Evolutionary conservation across 371 early-diverging fungal species (phyloP), one percentile per base, ranked within the genome.

Genomic region (Basidiobolus meristosporus): DNA sequence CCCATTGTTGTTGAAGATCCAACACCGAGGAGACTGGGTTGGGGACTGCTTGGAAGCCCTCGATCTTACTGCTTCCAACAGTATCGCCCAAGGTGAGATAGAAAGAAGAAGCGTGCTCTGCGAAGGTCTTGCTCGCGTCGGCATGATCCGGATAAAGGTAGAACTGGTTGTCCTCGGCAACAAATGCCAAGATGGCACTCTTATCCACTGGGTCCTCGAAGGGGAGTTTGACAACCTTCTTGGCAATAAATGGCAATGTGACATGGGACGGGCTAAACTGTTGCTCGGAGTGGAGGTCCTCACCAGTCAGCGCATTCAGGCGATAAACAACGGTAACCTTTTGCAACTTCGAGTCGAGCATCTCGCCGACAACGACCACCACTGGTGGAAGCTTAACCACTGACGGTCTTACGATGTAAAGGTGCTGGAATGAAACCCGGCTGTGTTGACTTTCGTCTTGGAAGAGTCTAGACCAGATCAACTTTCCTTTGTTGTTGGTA

Each of bases 391-490:
- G 60, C 35, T 77, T 75, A 22, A 80, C 77, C 23, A 67, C 58
- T 10, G 75, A 60, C 12, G 60, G 49, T 10, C 89, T 69, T 4
- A 85, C 68, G 11, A 73, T 49, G 36, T 72, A 48, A 1, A 86
- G 15, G 21, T 73, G 51, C 6, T 55, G 49, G 36, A 77, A 65
- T 0, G 60, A 50, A 15, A 65, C 57, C 16, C 46, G 41, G 15
- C 49, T 53, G 7, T 40, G 18, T 22, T 45, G 50, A 3, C 40
- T 44, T 7, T 45, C 32, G 14, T 44, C 59, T 17, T 71, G 32
- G 46, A n/a, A n/a, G n/a, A 42, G 65, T n/a, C 57, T 59, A 20
- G 73, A 65, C 95, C 95, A 93, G 1, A 84, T 63, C 38, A 73
- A 61, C 23, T 63, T 48, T 1, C 90, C 90, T 31, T 64, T 60